These are phyloP conservation scores for Colletotrichum coccodes DNA, from an alignment of 2,329 filamentous ascomycete species.

Conservation along the genomic window DNA sequence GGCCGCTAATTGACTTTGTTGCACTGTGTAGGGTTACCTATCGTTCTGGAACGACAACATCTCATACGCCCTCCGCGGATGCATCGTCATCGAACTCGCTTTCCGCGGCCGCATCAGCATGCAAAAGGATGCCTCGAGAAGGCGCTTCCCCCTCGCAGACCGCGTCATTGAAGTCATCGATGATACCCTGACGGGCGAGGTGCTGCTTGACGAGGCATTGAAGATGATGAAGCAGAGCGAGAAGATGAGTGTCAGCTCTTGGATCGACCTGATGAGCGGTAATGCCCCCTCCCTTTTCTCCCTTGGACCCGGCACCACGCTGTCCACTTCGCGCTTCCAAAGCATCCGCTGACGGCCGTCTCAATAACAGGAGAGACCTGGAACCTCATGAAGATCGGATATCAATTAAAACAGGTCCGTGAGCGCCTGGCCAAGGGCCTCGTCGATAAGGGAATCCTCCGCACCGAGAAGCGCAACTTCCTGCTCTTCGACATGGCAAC, in stretches of 20 bases:
- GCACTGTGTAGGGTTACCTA: conserved; percentile 80
- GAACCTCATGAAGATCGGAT: conserved; percentile 99
- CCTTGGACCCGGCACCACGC: conserved; percentile 8
- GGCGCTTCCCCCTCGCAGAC: conserved; percentile 92
- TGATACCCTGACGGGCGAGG: conserved; percentile 95
- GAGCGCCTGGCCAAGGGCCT: conserved; percentile 97
- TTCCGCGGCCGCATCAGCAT: conserved; percentile 97
- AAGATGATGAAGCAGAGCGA: conserved; percentile 99
- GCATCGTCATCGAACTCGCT: conserved; percentile 97
- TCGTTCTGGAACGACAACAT: conserved; percentile 99
- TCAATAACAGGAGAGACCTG: conserved; percentile 87
- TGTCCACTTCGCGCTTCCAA: background rate
- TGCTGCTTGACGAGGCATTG: conserved; percentile 94
- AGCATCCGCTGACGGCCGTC: conserved; percentile 13
- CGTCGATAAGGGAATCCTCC: conserved; percentile 97
- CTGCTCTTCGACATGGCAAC: conserved; percentile 99
- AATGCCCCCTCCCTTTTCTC: conserved; percentile 45
- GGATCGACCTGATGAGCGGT: conserved; percentile 99
- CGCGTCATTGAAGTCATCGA: conserved; percentile 97
- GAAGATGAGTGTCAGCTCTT: conserved; percentile 99
- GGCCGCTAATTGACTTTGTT: conserved; percentile 10
- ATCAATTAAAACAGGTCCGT: conserved; percentile 98
- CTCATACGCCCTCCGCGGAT: conserved; percentile 95
- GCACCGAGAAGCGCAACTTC: conserved; percentile 99
- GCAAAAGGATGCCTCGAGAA: conserved; percentile 93